Percentiles rank a stretch among this genome's conserved stretches.
Conservation (phyloP, 1,139 yeast species). For the Suhomyces taliae region DNA sequence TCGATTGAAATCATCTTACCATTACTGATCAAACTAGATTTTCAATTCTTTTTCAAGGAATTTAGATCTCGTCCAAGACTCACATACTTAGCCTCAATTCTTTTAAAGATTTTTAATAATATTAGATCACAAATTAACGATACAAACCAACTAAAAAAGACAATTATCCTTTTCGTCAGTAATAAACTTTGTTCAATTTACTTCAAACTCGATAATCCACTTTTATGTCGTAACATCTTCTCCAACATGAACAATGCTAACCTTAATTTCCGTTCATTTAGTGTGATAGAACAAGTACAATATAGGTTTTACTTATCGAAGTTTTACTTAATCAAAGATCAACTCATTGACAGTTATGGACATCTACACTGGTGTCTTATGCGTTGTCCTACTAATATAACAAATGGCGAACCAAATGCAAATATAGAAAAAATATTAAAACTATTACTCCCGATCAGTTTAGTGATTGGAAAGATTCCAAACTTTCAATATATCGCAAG, state of each 20-base stretch:
- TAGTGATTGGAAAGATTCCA: conserved; percentile 54
- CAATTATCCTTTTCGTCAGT: conserved; percentile 56
- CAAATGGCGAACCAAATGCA: conserved; percentile 12
- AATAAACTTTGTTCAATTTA: conserved; percentile 61
- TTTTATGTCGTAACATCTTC: conserved; percentile 72
- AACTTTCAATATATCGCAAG: conserved; percentile 28
- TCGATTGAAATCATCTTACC: conserved; percentile 48
- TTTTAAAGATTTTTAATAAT: conserved; percentile 63
- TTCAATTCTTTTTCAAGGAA: conserved; percentile 42
- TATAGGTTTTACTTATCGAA: conserved; percentile 70
- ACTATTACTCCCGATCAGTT: conserved; percentile 56
- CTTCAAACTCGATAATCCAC: conserved; percentile 61
- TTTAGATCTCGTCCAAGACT: conserved; percentile 47
- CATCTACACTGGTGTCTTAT: conserved; percentile 66
- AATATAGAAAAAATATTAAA: conserved; percentile 45
- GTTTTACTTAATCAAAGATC: conserved; percentile 61
- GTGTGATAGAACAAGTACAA: conserved; percentile 56
- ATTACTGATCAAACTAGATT: conserved; percentile 51
- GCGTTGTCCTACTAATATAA: conserved; percentile 33
- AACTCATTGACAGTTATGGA: conserved; percentile 52
- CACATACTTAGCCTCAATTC: conserved; percentile 54
- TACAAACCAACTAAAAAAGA: conserved; percentile 45
- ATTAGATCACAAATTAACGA: conserved; percentile 59
- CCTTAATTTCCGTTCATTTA: conserved; percentile 45
- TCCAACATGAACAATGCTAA: conserved; percentile 68